Conservation (phyloP, 2,329 filamentous ascomycete genomes). For the Exophiala sideris region DNA sequence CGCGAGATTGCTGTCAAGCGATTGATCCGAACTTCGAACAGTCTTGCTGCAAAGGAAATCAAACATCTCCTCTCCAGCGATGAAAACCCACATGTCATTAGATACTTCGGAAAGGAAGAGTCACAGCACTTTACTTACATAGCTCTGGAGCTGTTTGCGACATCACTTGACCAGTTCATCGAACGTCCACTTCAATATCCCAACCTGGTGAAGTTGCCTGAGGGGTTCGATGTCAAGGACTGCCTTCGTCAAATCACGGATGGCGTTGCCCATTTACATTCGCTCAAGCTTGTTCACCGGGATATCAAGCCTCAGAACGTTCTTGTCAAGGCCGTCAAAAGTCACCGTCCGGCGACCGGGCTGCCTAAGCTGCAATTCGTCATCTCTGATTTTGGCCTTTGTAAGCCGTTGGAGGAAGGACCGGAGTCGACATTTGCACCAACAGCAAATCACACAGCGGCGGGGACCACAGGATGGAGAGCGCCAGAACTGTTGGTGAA, state of each 20-base stretch:
- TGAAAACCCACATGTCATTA: conserved; percentile 93
- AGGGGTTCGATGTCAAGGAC: conserved; percentile 69
- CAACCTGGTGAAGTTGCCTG: conserved; percentile 63
- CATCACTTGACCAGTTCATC: conserved; percentile 86
- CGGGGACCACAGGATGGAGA: conserved; percentile 93
- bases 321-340: conserved; percentile 61
- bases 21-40: conserved; percentile 93
- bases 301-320: conserved; percentile 99
- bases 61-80: conserved; percentile 87
- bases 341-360: conserved; percentile 21
- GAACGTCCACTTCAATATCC: conserved; percentile 68
- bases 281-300: conserved; percentile 89
- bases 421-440: conserved; percentile 94
- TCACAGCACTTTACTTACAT: conserved; percentile 93
- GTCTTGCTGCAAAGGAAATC: conserved; percentile 92
- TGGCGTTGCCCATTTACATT: conserved; percentile 84
- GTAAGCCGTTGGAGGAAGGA: conserved; percentile 85
- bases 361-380: conserved; percentile 71
- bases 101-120: conserved; percentile 89
- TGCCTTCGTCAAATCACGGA: conserved; percentile 86
- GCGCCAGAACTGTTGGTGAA: conserved; percentile 88
- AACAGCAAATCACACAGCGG: conserved; percentile 72
- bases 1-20: conserved; percentile 93
- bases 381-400: conserved; percentile 95
- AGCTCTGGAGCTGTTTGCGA: conserved; percentile 87